These are phyloP conservation scores for Podaxis pistillaris DNA, from an alignment of 768 basidiomycete genomes.

Conservation along the genomic window DNA sequence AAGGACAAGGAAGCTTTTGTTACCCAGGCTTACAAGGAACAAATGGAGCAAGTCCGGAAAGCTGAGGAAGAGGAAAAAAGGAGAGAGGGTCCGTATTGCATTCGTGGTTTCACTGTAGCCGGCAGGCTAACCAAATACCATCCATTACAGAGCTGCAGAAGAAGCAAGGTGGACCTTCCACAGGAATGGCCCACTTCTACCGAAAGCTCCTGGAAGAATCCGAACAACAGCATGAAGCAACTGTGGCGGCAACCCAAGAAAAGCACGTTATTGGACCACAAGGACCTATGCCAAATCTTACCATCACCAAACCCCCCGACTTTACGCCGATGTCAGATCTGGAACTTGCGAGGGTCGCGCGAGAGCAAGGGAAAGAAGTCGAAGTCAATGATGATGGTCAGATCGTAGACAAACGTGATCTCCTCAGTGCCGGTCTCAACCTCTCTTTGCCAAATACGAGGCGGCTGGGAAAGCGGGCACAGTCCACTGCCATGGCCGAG, in stretches of 20 bases:
- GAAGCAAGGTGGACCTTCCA: slow-evolving; percentile 52
- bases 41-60: slow-evolving; percentile 86
- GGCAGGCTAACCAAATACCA: neutral
- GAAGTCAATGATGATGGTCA: slow-evolving; percentile 98
- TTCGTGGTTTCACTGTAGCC: neutral
- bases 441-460: slow-evolving; percentile 82
- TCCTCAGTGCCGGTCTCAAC: slow-evolving; percentile 91
- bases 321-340: slow-evolving; percentile 64
- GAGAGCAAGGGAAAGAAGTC: slow-evolving; percentile 76
- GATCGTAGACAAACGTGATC: slow-evolving; percentile 92
- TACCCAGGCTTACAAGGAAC: slow-evolving; percentile 95
- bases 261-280: slow-evolving; percentile 63
- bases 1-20: slow-evolving; percentile 96
- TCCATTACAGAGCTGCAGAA: slow-evolving; percentile 54
- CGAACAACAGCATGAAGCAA: slow-evolving; percentile 81
- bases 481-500: slow-evolving; percentile 20
- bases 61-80: slow-evolving; percentile 92
- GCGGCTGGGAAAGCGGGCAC: slow-evolving; percentile 49
- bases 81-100: slow-evolving; percentile 68
- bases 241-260: slow-evolving; percentile 70
- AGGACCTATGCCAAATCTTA: slow-evolving; percentile 63
- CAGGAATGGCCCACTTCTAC: slow-evolving; percentile 87
- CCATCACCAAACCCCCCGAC: slow-evolving; percentile 71
- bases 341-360: slow-evolving; percentile 69
- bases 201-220: slow-evolving; percentile 74